Base-by-base conservation (phyloP, 2,329 filamentous ascomycete species). In the Xylariaceae sp. region DNA sequence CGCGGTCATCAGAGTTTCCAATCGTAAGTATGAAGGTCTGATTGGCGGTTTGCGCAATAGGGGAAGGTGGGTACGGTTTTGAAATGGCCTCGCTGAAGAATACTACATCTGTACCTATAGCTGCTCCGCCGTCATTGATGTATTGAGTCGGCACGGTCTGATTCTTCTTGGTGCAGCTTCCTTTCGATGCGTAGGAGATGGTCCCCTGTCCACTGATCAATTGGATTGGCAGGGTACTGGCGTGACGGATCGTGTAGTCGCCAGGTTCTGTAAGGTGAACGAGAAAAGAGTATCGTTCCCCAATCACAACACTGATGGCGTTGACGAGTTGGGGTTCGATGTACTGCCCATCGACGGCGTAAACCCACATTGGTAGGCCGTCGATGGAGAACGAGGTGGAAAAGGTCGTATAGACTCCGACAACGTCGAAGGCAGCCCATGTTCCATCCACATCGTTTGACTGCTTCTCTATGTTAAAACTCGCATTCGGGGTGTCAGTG, bases 341-440 rank as follows among this genome's bases (percentile, higher is more conserved):
- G 56, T 77, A 80, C 7, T 71, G 63, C 3, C 73, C 76, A 47
- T 80, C 78, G 41, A 77, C 71, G 34, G 73, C 74, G 52, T 76
- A 77, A 4, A 80, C 66, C 65, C 68, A 78, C 62, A 80, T 65
- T 17, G 72, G 66, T 42, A 76, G 73, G 44, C 73, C 70, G 55
- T 80, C 77, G 39, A 80, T 74, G 22, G 74, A 72, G 50, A 74
- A 68, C 5, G 65, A 53, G 3, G 67, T 66, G 0, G 68, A 72
- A 38, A 73, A 61, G 21, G 77, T 69, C 40, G 72, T 68, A 40
- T 74, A 67, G 2, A 73, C 66, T n/a, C 69, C 73, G 45, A 83
- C 71, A n/a, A 81, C 56, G 50, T 80, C 73, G 12, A 83, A 62
- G 6, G 76, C 75, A 0, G 73, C 56, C 77, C 77, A 82, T 25